Evolutionary conservation across 257 asterid genomes (phyloP), one percentile per base, ranked within the genome.

Genomic region (Solanum raphanifolium): DNA sequence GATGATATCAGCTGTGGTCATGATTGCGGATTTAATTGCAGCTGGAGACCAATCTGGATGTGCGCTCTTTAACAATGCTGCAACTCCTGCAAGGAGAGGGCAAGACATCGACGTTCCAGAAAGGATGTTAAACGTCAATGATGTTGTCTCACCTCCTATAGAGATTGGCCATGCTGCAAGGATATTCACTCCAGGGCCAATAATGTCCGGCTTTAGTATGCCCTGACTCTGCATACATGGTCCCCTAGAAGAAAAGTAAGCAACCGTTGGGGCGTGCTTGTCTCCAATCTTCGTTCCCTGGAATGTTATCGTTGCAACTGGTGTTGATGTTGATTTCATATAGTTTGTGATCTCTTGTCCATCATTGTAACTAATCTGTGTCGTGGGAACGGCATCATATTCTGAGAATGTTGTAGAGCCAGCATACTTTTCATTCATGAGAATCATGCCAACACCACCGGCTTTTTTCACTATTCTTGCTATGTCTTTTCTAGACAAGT

Each of bases 11-110:
- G 82, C 18, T 21, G 48, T 35, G 48, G 82, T 74, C 82, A 74
- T 35, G n/a, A 74, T 73, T 74, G 82, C 18, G 5, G 82, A 73
- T 73, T 73, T 73, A 34, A 73, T 35, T 73, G 82, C 82, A 34
- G 82, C 48, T 73, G 48, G 82, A 35, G 82, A 86, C 87, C 87
- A 86, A 62, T 86, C 46, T 13, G 83, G 83, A 68, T 86, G 87
- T 39, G 87, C 38, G 4, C 83, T 38, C 21, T 69, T 86, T 21
- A 86, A 12, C 27, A 86, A 8, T 36, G 87, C 87, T 68, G 83
- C 87, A 60, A 86, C 48, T 31, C 87, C 87, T 27, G 68, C 76
- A 15, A 86, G 36, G 48, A 69, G 87, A 13, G 87, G 87, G 36
- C 87, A 69, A 13, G 87, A 68, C 87, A 86, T 68, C 41, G 86